These are phyloP conservation scores for Ceratobasidium sp. DNA, from an alignment of 1,284 basidiomycete genomes.

Conservation along the genomic window DNA sequence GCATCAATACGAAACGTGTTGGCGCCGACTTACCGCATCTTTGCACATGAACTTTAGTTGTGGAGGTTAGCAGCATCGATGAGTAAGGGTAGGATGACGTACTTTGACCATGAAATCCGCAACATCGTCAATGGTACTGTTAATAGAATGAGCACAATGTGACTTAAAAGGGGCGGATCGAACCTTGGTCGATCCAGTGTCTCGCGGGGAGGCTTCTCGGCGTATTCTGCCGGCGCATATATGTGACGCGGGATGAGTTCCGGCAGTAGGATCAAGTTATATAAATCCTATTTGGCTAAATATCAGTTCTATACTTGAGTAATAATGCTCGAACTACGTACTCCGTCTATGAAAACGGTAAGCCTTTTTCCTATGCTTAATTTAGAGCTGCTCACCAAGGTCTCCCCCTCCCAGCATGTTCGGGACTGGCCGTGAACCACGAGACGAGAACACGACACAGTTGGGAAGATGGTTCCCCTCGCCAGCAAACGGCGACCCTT, in stretches of 20 bases:
- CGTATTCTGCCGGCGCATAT: constrained; percentile 46
- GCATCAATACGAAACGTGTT: neutral
- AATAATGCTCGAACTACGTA: neutral
- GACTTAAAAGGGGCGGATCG: neutral
- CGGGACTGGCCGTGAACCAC: constrained; percentile 46
- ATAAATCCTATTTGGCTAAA: constrained; percentile 44
- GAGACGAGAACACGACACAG: constrained; percentile 48
- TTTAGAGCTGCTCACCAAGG: constrained; percentile 46
- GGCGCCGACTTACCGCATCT: constrained; percentile 15
- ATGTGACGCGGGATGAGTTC: constrained; percentile 44
- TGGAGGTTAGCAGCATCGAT: neutral
- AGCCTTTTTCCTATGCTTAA: neutral
- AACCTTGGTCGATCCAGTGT: constrained; percentile 27
- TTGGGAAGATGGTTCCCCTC: constrained; percentile 46
- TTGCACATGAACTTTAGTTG: constrained; percentile 30
- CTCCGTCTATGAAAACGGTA: constrained; percentile 29
- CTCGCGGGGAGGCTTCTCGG: constrained; percentile 48
- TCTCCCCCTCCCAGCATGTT: constrained; percentile 50
- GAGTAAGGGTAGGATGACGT: neutral
- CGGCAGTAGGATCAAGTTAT: constrained; percentile 46
- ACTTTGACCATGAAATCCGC: constrained; percentile 50
- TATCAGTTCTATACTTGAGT: neutral
- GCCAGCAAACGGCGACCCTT: constrained; percentile 46
- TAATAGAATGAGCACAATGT: neutral
- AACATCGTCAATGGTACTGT: constrained; percentile 48